phyloP scores from a whole-genome alignment of 257 asterid genomes.

The Forsythia suspensa region DNA sequence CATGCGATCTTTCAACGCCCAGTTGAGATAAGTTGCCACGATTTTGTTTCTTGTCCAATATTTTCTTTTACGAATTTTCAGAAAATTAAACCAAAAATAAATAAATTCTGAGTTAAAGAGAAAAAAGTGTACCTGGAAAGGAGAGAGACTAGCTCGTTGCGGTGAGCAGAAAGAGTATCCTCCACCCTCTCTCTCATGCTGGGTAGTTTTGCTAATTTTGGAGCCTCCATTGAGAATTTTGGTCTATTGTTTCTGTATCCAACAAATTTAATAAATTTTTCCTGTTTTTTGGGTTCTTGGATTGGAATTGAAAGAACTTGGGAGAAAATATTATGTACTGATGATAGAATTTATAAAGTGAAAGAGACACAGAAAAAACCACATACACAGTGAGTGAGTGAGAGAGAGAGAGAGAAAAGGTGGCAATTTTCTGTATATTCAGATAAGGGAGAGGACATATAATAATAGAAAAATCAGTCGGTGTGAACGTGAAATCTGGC shows the following conservation, averaged over 20 bases:
- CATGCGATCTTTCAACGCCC: constrained; percentile 6
- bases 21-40: not conserved
- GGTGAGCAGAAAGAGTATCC: constrained; percentile 86
- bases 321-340: not conserved
- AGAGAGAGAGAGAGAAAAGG: not conserved
- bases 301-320: not conserved
- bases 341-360: not conserved
- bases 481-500: not conserved
- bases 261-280: not conserved
- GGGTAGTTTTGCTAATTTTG: constrained; percentile 54
- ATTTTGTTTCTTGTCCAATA: not conserved
- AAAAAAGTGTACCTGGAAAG: constrained; percentile 59
- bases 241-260: not conserved
- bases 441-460: not conserved
- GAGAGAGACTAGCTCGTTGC: constrained; percentile 87
- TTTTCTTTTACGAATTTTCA: not conserved
- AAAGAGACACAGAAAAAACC: not conserved
- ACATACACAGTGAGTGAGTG: not conserved
- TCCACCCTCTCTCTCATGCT: constrained; percentile 92
- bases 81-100: not conserved
- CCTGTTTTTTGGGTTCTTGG: not conserved
- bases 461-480: not conserved
- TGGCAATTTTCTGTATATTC: not conserved
- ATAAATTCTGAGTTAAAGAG: not conserved
- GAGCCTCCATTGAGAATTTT: constrained; percentile 43